Evolutionary conservation across 2,329 filamentous ascomycete species (phyloP), one percentile per base, ranked within the genome.

Genomic region (Exophiala bonariae): DNA sequence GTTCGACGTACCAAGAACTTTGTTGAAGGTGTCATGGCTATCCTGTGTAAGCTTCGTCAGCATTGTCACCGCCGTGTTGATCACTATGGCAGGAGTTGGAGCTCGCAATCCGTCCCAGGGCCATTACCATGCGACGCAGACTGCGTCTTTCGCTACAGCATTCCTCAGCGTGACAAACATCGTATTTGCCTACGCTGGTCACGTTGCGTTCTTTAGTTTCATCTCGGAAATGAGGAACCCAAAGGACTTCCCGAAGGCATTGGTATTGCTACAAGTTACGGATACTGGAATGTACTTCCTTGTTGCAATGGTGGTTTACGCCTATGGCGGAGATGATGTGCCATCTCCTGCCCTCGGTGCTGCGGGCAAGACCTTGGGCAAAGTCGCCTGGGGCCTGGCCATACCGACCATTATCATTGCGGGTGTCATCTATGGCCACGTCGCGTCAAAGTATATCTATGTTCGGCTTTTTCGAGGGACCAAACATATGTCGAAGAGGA

Each of bases 341-440:
- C 72, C 75, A 2, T 83, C 80, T 1, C 86, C 86, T 0, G 85
- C 86, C 0, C 74, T 89, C 1, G 80, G 82, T 6, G 85, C 83
- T 0, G 79, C 83, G 6, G 73, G 75, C 3, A 63, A 63, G 2
- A 59, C 75, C 0, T 67, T 87, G 37, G 73, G 78, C 17, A 86
- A 86, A 60, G 68, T 85, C 9, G 83, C 84, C 10, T 88, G 82
- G 66, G 83, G 82, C 18, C 71, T 88, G 49, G 85, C 85, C 0
- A 73, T 85, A 2, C 84, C 84, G 11, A 87, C 85, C 2, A 87
- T 88, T 48, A 71, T 88, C 38, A 80, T 89, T 40, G 82, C 84
- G 0, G 85, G 85, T 43, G 83, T 87, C 5, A 84, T 89, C 53
- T 83, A 86, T 61, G 83, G 79, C 10, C 80, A 84, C 49, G 79